Evolutionary conservation across 169 alveolate species (phyloP).

Genomic region (Plasmodium vivax): DNA sequence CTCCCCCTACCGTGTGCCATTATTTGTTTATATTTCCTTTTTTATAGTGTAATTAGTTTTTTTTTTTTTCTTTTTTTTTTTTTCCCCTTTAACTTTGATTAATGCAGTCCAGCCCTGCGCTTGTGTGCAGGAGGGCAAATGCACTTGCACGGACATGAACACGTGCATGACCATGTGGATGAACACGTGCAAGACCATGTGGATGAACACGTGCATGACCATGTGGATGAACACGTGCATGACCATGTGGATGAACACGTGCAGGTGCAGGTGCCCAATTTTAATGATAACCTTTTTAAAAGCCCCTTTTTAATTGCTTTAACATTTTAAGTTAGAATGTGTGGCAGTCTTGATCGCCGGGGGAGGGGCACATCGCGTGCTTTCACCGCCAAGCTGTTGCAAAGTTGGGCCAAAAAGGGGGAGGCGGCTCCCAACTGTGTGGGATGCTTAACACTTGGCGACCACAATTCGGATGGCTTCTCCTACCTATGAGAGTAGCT

Average conservation of each 20-base stretch:
- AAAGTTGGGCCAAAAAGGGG: background rate
- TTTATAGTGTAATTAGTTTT: background rate
- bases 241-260: no score
- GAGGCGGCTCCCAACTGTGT: background rate
- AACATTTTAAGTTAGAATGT: background rate
- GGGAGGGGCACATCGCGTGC: background rate
- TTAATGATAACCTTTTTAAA: conserved; percentile 60
- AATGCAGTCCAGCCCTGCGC: conserved; percentile 2
- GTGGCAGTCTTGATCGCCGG: background rate
- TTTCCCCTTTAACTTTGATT: conserved; percentile 30
- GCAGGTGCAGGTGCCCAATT: conserved; percentile 1
- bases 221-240: no score
- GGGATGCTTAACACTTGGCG: background rate
- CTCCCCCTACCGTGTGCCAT: background rate
- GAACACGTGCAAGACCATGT: no score
- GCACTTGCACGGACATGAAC: background rate
- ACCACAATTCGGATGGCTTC: no score
- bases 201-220: no score
- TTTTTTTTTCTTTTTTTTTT: conserved; percentile 13
- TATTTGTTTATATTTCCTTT: conserved; percentile 3
- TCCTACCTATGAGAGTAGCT: background rate
- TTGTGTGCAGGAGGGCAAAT: background rate
- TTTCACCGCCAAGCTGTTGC: background rate
- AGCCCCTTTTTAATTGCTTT: conserved; percentile 33
- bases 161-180: no score